Evolutionary conservation across 1,139 yeast genomes (phyloP), one percentile per base, ranked within the genome.

Genomic region (Suzukiozyma palmioleophila): DNA sequence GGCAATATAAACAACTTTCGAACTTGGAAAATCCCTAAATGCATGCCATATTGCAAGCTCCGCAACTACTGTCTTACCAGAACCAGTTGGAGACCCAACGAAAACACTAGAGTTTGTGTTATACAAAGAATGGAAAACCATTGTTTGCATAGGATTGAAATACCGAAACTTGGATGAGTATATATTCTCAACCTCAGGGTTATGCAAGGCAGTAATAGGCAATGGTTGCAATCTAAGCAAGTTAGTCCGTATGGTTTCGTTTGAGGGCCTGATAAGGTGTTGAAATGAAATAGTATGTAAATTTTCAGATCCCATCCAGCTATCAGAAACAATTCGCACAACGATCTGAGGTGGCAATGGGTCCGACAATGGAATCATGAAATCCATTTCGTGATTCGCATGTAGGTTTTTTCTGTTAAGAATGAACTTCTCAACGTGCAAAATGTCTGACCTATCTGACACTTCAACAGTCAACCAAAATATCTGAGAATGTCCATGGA

Each of bases 41-140:
- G 97, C 97, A 57, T 88, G 92, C 97, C 97, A 94, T 12, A 92
- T 86, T 0, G 97, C 97, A 44, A 94, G 66, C 56, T 94, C 99
- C 0, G 97, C 96, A 21, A 94, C 98, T 32, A 92, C 85, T 0
- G 98, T 94, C 59, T 94, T 94, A 49, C 99, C 99, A 0, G 98
- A 92, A 25, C 98, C 98, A 1, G 98, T 94, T 3, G 99, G 99
- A 0, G 97, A 90, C 11, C 99, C 99, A 33, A 94, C 87, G 60
- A 94, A 85, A 0, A 84, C 90, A 58, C 86, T 86, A 2, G 83
- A 76, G 47, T 84, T 79, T 2, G 84, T 66, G 56, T 92, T 83
- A 61, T 90, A 94, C 33, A 94, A 64, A 0, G 96, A 78, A 55
- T 90, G 96, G 63, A 94, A 94, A 0, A 85, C 79, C 97, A 92